Conservation (phyloP, 306 rosid species). For the Malus domestica region DNA sequence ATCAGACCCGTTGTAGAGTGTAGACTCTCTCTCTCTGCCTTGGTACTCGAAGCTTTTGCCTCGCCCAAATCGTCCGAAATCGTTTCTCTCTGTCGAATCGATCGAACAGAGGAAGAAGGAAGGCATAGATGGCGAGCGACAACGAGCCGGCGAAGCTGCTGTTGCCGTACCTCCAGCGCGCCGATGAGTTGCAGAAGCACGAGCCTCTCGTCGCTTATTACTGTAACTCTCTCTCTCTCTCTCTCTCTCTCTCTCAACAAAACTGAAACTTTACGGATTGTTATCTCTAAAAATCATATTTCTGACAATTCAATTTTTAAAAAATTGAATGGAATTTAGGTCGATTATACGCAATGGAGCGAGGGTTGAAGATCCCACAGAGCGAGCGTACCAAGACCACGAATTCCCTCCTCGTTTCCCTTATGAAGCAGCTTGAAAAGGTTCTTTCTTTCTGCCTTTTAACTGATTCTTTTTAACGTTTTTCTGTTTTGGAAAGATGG, state of each 20-base stretch:
- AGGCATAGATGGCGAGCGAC: conserved; percentile 65
- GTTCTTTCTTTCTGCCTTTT: conserved; percentile 13
- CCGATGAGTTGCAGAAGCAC: conserved; percentile 98
- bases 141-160: conserved; percentile 96
- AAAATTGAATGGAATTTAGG: conserved; percentile 29
- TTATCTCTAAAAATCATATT: background rate
- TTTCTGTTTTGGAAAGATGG: background rate
- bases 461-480: background rate
- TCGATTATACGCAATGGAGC: conserved; percentile 97
- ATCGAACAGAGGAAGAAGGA: background rate
- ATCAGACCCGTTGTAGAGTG: background rate
- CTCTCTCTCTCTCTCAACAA: background rate
- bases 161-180: conserved; percentile 96
- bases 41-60: background rate
- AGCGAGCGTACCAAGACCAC: conserved; percentile 92
- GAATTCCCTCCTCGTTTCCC: conserved; percentile 79
- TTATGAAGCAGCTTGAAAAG: conserved; percentile 98
- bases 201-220: conserved; percentile 94
- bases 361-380: conserved; percentile 86
- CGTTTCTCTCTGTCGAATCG: background rate
- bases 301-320: background rate
- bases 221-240: conserved; percentile 31
- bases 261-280: background rate
- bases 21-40: background rate
- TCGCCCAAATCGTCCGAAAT: background rate